Base-by-base conservation (phyloP, 257 asterid genomes). In the Jasminum sambac region DNA sequence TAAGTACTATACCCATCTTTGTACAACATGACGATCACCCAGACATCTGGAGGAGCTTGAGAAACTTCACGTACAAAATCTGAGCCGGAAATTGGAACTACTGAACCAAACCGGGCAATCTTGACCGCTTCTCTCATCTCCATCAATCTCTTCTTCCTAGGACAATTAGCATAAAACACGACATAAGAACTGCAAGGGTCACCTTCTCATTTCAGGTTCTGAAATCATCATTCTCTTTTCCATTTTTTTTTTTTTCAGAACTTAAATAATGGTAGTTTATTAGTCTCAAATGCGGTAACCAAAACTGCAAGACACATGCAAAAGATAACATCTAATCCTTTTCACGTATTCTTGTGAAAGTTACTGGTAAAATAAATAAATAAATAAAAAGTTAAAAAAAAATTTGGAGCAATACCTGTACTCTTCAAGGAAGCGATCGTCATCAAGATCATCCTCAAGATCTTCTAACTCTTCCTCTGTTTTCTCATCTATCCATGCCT, bases 11-110 rank as follows among this genome's bases (percentile, higher is more conserved):
- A 91, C 97, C 99, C 97, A 73, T 94, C 99, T 77, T 95, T 95
- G 74, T 84, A 95, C 68, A 95, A 83, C 65, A 91, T 19, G 73
- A 88, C 97, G 2, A 91, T 96, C 8, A 95, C 98, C 98, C 97
- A 95, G 61, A 91, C 82, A 50, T 95, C 98, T 66, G 80, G 82
- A 14, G 98, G 95, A 74, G 99, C 99, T 74, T 95, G 98, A 44
- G 98, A 95, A 71, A 95, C 99, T 77, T 95, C 96, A 26, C 96
- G 95, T 64, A 95, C 93, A 73, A 95, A 95, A 84, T 94, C 99
- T 2, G 99, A 91, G 60, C 99, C 99, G 4, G 99, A 87, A 62
- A 95, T 95, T 12, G 91, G 98, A 67, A 86, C 76, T 70, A 95
- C 87, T 3, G 92, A 86, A 67, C 99, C 99, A 73, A 91, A 95